Evolutionary conservation across 495 filamentous ascomycete species (phyloP).

Genomic region (Alectoria sarmentosa): DNA sequence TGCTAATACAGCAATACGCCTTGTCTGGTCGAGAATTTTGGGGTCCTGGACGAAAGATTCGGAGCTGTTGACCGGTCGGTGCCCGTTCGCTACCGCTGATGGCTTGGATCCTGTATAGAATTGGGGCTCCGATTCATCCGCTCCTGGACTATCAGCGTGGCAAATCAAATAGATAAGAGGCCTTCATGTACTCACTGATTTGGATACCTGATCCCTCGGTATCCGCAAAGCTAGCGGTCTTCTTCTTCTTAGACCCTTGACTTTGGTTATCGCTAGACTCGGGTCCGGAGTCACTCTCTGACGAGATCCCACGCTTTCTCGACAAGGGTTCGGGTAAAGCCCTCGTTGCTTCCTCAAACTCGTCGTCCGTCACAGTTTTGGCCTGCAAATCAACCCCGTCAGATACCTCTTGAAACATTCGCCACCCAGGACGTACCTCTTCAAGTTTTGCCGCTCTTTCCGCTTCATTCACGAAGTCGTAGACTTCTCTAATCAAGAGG

Average conservation of each 20-base stretch:
- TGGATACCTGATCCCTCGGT: not conserved
- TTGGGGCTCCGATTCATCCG: not conserved
- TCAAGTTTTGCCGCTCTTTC: not conserved
- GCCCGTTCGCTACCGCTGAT: not conserved
- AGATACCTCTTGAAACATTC: not conserved
- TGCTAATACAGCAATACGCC: not conserved
- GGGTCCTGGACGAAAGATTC: not conserved
- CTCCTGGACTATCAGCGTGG: not conserved
- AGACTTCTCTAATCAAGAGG: not conserved
- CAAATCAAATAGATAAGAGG: not conserved
- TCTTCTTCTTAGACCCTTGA: not conserved
- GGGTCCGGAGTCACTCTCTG: not conserved
- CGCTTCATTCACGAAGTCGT: not conserved
- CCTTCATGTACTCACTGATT: not conserved
- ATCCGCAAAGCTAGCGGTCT: not conserved
- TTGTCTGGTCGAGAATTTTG: not conserved
- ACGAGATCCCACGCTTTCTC: not conserved
- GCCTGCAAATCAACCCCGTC: not conserved
- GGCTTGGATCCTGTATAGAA: not conserved
- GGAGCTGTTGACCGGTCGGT: not conserved
- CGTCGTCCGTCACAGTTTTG: not conserved
- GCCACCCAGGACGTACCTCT: not conserved
- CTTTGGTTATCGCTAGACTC: not conserved
- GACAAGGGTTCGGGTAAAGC: not conserved
- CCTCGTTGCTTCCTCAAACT: not conserved